Evolutionary conservation across 176 grass and related monocot species (phyloP).

Genomic region (Aegilops sharonensis): DNA sequence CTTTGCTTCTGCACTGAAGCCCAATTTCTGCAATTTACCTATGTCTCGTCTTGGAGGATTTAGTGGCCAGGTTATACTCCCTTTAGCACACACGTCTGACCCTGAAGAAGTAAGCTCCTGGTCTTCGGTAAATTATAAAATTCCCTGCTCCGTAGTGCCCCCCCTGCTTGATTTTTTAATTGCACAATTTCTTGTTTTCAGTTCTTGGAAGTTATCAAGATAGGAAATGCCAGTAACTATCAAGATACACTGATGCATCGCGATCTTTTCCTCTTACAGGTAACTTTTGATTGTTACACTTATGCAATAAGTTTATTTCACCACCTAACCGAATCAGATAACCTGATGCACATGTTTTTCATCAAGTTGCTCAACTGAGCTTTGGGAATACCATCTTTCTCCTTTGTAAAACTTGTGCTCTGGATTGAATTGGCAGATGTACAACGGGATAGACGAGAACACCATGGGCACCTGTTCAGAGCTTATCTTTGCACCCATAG

Average conservation of each 20-base stretch:
- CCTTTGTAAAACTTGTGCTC: not conserved
- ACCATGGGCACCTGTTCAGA: conserved; percentile 68
- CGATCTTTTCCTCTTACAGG: conserved; percentile 87
- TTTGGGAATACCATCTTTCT: not conserved
- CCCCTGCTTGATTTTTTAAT: not conserved
- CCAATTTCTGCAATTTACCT: conserved; percentile 52
- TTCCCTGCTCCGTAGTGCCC: not conserved
- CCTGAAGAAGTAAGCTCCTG: conserved; percentile 63
- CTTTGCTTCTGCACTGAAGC: conserved; percentile 62
- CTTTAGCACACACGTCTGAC: conserved; percentile 58
- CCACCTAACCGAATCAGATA: not conserved
- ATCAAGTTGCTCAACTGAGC: not conserved
- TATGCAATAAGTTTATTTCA: not conserved
- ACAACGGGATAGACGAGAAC: conserved; percentile 82
- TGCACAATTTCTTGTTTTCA: not conserved
- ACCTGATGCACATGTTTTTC: not conserved
- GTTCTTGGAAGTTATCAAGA: conserved; percentile 88
- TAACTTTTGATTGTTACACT: conserved; percentile 18
- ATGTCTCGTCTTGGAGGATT: conserved; percentile 49
- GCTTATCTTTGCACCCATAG: conserved; percentile 91
- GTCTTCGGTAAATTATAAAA: not conserved
- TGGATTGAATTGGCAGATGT: conserved; percentile 61
- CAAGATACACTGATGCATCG: conserved; percentile 49
- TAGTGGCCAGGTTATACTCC: conserved; percentile 66
- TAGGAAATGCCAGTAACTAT: conserved; percentile 48